phyloP scores from a whole-genome alignment of 257 asterid genomes.

The Nyctanthes arbortristis region DNA sequence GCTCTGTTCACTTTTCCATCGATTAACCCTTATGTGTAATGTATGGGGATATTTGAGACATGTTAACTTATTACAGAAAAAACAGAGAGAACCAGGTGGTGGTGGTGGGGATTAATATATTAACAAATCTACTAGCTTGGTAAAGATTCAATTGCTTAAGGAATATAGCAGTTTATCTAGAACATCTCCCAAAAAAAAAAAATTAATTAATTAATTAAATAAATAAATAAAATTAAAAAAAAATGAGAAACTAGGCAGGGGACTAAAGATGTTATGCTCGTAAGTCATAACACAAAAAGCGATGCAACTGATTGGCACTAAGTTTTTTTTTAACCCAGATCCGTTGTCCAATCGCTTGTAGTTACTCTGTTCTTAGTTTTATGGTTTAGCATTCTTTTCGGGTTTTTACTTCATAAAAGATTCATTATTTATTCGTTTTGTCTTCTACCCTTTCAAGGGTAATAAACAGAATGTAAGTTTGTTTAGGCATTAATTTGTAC shows the following conservation, averaged over 20 bases:
- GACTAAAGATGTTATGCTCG: too few relatives aligned
- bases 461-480: slow-evolving; percentile 3
- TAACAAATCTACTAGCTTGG: not conserved
- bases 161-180: not conserved
- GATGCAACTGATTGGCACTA: slow-evolving; percentile 10
- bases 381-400: not conserved
- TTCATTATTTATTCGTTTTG: too few relatives aligned
- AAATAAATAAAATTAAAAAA: not conserved
- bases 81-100: too few relatives aligned
- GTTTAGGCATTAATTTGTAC: not conserved
- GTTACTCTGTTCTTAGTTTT: slow-evolving; percentile 10
- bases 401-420: not conserved
- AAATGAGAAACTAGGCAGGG: too few relatives aligned
- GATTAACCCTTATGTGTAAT: not conserved
- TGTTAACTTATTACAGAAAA: not conserved
- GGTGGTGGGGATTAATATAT: too few relatives aligned
- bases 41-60: not conserved
- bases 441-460: too few relatives aligned
- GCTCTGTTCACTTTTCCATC: slow-evolving; percentile 4
- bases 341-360: not conserved
- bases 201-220: too few relatives aligned
- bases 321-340: slow-evolving; percentile 12
- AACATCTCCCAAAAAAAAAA: too few relatives aligned
- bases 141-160: slow-evolving; percentile 2
- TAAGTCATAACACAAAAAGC: not conserved